Conservation (phyloP, 805 yeast genomes). For the Schizosaccharomyces lindneri region DNA sequence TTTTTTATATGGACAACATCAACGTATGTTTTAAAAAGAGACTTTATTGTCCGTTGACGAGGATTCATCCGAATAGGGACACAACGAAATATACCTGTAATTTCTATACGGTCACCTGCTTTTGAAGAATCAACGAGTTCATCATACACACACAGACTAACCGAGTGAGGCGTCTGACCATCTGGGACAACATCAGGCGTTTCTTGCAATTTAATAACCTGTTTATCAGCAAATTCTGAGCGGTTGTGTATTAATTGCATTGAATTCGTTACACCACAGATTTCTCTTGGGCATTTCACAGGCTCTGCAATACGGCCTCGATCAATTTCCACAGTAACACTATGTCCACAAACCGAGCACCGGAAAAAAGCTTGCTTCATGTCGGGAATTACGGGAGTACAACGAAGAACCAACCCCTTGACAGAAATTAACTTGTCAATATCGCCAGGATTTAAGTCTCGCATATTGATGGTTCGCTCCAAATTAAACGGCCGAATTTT, state of each 20-base stretch:
- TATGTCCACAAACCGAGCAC: slow-evolving; percentile 85
- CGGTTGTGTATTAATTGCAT: slow-evolving; percentile 83
- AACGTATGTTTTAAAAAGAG: slow-evolving; percentile 70
- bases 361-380: slow-evolving; percentile 93
- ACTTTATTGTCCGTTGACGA: slow-evolving; percentile 58
- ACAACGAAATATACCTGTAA: slow-evolving; percentile 83
- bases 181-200: slow-evolving; percentile 91
- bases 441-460: slow-evolving; percentile 81
- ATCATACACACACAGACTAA: slow-evolving; percentile 80
- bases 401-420: slow-evolving; percentile 70
- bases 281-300: slow-evolving; percentile 67
- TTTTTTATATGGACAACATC: slow-evolving; percentile 87
- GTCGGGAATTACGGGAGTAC: slow-evolving; percentile 84
- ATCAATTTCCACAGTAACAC: slow-evolving; percentile 75
- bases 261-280: slow-evolving; percentile 59
- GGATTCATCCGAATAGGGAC: slow-evolving; percentile 76
- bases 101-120: slow-evolving; percentile 91
- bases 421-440: slow-evolving; percentile 79
- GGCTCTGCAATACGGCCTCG: slow-evolving; percentile 90
- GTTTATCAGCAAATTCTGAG: slow-evolving; percentile 83
- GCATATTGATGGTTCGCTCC: slow-evolving; percentile 43
- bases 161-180: slow-evolving; percentile 95
- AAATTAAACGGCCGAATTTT: slow-evolving; percentile 78
- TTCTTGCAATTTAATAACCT: slow-evolving; percentile 79
- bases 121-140: slow-evolving; percentile 83